Base-by-base conservation (phyloP, 371 early-diverging fungal genomes). In the Capillidium heterosporum region DNA sequence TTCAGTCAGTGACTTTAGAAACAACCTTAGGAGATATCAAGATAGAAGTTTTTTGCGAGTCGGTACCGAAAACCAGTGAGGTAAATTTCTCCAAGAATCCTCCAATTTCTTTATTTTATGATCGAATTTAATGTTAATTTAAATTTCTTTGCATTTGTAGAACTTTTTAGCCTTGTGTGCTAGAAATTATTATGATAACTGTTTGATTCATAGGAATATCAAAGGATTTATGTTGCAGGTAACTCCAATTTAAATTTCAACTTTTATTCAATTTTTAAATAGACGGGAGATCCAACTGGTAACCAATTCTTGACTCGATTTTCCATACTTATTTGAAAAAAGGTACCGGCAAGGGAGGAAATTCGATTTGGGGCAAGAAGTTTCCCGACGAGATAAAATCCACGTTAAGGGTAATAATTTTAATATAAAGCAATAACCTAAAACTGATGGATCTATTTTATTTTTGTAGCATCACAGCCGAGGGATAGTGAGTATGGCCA, bases 111-210 rank as follows among this genome's bases (percentile, higher is more conserved):
- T n/a, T n/a, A n/a, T n/a, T n/a, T n/a, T n/a, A n/a, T n/a, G n/a
- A n/a, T n/a, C n/a, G n/a, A n/a, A n/a, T 27, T 41, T 48, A n/a
- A 15, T 40, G 32, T 13, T 31, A 44, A 1, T 43, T 31, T 1
- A 50, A 27, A 44, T n/a, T 59, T 41, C 40, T 21, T 26, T 2
- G 24, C 13, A 1, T 21, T 2, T 44, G 23, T 57, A 87, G 85
- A 95, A 95, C 74, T 95, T 95, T 69, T 68, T 95, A 51, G 96
- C 96, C 0, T 65, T 95, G 23, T 92, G 93, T 59, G 94, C 92
- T 28, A 81, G 79, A 59, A 89, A 86, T 19, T 95, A 93, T 65
- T 95, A 95, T 65, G 82, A 92, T 66, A 80, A 80, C 59, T 78
- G 75, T 57, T 61, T 84, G 26, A 83, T 94, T 60, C 93, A 92